Evolutionary conservation across 2,329 filamentous ascomycete species (phyloP), one percentile per base, ranked within the genome.

Genomic region (Colletotrichum sp.): DNA sequence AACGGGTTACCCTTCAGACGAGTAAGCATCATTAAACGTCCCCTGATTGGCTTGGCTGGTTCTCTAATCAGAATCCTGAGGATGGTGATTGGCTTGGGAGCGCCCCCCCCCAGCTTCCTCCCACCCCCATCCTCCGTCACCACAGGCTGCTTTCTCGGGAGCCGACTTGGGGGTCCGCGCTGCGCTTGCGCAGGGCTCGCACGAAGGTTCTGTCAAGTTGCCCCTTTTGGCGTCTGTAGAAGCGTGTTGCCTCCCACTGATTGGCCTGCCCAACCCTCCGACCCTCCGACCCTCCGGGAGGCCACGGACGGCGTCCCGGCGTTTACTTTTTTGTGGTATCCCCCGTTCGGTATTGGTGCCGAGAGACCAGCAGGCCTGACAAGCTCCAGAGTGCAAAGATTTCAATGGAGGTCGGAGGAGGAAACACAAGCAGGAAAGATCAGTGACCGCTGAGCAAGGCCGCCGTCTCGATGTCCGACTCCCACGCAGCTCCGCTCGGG

Each of bases 11-110:
- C 52, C n/a, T 52, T 68, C 21, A 28, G 32, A 39, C 34, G 64
- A 21, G 74, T 76, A 76, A 76, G 63, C 74, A 74, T 59, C 28
- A 68, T 73, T 73, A 9, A 13, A 9, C 15, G 16, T 7, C 3
- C 13, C 5, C 6, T 60, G 13, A 76, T 76, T 76, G 74, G 74
- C 7, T 32, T 15, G 6, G 1, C 3, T 24, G 4, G 4, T 12
- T 32, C 6, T n/a, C 16, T 39, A 60, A 74, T 26, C 74, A 74
- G 12, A 15, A 64, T 55, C 62, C 4, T 6, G n/a, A 60, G 18
- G 6, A 15, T 7, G 8, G 2, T 12, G 8, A 76, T 76, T 76
- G 74, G 74, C 26, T 28, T 2, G 26, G 26, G 26, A 28, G 26
- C 26, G 26, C 26, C 26, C 26, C 26, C 26, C 26, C 8, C 49